phyloP scores from a whole-genome alignment of 1,284 basidiomycete species.

The Schizophyllum commune region DNA sequence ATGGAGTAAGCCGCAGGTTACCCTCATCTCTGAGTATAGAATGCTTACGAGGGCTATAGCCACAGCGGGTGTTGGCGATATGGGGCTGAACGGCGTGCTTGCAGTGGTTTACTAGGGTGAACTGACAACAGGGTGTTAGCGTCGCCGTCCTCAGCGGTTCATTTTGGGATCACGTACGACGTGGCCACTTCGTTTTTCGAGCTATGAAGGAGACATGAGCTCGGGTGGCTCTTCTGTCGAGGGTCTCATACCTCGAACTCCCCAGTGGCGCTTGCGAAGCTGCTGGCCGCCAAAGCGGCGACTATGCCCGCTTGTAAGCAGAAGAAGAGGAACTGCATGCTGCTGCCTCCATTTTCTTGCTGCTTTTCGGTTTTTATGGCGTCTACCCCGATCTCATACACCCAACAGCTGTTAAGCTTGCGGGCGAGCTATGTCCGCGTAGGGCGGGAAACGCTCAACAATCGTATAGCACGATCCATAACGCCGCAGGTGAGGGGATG shows the following conservation, averaged over 20 bases:
- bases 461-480: too few relatives aligned
- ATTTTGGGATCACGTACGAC: neutral
- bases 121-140: neutral
- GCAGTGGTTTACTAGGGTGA: conserved; percentile 29
- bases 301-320: too few relatives aligned
- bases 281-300: neutral
- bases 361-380: too few relatives aligned
- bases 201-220: neutral
- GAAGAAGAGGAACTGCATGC: too few relatives aligned
- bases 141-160: neutral
- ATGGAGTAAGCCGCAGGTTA: conserved; percentile 4
- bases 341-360: too few relatives aligned
- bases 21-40: conserved; percentile 14
- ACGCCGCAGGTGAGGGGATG: too few relatives aligned
- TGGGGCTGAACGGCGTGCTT: conserved; percentile 22
- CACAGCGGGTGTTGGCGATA: conserved; percentile 30
- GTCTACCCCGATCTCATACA: too few relatives aligned
- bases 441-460: too few relatives aligned
- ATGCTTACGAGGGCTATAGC: conserved; percentile 27
- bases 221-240: neutral
- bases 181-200: neutral
- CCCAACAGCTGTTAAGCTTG: too few relatives aligned
- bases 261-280: neutral
- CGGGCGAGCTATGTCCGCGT: too few relatives aligned
- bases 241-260: neutral